These are phyloP conservation scores for Dendrobium nobile DNA, from an alignment of 106 monocot species.

Conservation along the genomic window DNA sequence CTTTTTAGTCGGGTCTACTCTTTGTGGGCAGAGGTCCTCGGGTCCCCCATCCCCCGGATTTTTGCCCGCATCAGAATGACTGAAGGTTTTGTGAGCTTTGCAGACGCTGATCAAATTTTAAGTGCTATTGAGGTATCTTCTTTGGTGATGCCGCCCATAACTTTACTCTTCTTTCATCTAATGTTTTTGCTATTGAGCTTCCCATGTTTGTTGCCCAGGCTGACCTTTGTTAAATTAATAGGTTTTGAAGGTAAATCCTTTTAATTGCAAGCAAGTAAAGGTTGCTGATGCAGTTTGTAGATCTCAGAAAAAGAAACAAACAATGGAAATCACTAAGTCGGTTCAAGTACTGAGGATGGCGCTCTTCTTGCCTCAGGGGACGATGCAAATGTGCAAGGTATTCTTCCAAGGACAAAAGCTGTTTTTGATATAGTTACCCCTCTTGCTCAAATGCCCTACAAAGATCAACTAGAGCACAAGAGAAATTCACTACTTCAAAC, in stretches of 20 bases:
- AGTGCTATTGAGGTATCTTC: constrained; percentile 51
- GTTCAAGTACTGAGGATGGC: constrained; percentile 6
- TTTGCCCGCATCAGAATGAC: constrained; percentile 25
- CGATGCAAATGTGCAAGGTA: constrained; percentile 12
- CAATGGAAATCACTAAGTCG: constrained; percentile 6
- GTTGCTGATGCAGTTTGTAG: constrained; percentile 56
- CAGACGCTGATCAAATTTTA: constrained; percentile 42
- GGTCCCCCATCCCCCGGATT: too few species aligned
- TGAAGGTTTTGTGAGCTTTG: constrained; percentile 78
- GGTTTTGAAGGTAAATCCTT: constrained; percentile 48
- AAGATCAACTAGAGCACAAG: constrained; percentile 83
- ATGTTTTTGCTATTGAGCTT: background rate
- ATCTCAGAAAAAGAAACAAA: constrained; percentile 35
- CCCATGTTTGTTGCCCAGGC: constrained; percentile 3
- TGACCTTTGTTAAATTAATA: constrained; percentile 14
- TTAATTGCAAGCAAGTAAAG: constrained; percentile 60
- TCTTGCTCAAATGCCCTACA: constrained; percentile 75
- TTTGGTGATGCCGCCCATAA: background rate
- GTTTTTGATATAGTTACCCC: constrained; percentile 70
- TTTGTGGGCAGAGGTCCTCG: too few species aligned
- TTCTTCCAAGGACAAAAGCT: constrained; percentile 36
- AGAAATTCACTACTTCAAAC: constrained; percentile 50
- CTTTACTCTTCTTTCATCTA: background rate
- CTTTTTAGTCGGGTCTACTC: too few species aligned
- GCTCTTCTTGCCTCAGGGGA: constrained; percentile 15